A percentile compares a stretch with the other conserved stretches of the same genome.
Evolutionary conservation across 192 early-diverging fungal species (phyloP).

Genomic region (Entrophospora sp.): DNA sequence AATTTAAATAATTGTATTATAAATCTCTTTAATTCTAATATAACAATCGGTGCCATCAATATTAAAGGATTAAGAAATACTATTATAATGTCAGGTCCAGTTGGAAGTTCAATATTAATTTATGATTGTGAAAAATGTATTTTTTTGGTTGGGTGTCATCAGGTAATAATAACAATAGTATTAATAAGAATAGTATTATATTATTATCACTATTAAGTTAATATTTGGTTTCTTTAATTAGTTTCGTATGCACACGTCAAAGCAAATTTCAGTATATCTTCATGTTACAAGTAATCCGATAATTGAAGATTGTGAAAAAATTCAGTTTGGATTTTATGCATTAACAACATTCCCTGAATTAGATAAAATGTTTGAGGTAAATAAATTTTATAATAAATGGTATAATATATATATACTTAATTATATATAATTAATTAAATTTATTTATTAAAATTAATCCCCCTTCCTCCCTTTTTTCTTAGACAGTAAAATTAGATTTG

Average conservation of each 20-base stretch:
- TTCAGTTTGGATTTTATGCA: conserved; percentile 62
- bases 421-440: background rate
- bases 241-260: conserved; percentile 77
- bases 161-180: conserved; percentile 50
- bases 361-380: conserved; percentile 25
- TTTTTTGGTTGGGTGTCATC: conserved; percentile 63
- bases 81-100: conserved; percentile 55
- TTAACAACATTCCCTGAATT: conserved; percentile 27
- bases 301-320: conserved; percentile 67
- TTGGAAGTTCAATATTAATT: conserved; percentile 65
- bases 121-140: conserved; percentile 55
- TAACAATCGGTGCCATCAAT: conserved; percentile 62
- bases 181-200: conserved; percentile 9
- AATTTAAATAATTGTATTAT: conserved; percentile 56
- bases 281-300: conserved; percentile 74
- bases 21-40: conserved; percentile 41
- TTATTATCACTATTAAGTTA: conserved; percentile 1
- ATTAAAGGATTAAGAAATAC: conserved; percentile 53
- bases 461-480: no score
- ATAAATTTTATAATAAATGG: background rate
- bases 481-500: conserved; percentile 26
- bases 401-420: background rate
- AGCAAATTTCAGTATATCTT: conserved; percentile 51
- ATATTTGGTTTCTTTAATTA: conserved; percentile 23
- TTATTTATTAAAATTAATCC: background rate